Evolutionary conservation across 306 rosid species (phyloP), one percentile per base, ranked within the genome.

Genomic region (Trichosanthes cucumerina): DNA sequence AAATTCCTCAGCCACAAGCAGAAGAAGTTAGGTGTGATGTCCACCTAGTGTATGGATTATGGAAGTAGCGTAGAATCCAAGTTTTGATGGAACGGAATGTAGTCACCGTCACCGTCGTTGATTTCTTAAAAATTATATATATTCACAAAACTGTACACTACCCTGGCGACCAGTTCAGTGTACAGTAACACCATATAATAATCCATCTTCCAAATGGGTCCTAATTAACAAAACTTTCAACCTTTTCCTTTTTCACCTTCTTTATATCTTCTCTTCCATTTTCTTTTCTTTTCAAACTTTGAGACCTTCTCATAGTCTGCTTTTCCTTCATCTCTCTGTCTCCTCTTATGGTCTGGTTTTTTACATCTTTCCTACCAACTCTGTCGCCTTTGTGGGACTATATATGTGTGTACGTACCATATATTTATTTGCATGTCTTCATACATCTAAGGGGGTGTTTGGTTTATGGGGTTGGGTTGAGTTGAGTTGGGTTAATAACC

Each of bases 61-160:
- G 82, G 78, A 80, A 58, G 63, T 43, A 80, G 73, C 28, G 63
- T 58, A 59, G 59, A 44, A 5, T 72, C 83, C 74, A 73, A 60
- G 63, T 39, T 46, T 49, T 59, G 72, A 57, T 2, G 49, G 52
- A 69, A 12, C 52, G 56, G 65, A 26, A 28, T 28, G 33, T 28
- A 28, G 33, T 28, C 33, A 28, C 33, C 33, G 33, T 28, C 33
- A 28, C 33, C 33, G 33, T 28, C 33, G 33, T 2, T 28, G 33
- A 28, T 28, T 28, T 28, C 33, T 28, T 28, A 39, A 39, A 39
- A 39, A 39, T 39, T 39, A 39, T 5, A 70, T 19, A 49, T 18
- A 53, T 6, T 6, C 2, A 2, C 2, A 2, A 11, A 4, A 62
- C 69, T 62, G n/a, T 62, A 4, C 10, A 62, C 3, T 28, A 62